Base-by-base conservation (phyloP, 352 stramenopile genomes). In the Thraustotheca clavata region DNA sequence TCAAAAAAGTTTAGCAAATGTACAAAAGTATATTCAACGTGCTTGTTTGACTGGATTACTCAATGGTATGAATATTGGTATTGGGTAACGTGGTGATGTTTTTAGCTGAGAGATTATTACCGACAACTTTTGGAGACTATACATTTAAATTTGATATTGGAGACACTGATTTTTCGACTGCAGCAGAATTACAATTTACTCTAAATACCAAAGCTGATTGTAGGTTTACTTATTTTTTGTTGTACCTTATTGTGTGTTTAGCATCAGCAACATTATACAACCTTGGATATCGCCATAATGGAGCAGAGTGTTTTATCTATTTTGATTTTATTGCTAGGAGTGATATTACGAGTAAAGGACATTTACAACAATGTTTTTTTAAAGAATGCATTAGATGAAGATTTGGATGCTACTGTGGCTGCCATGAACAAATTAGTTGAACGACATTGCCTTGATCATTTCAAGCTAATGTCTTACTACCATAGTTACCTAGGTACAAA, bases 181-280 rank as follows among this genome's bases (percentile, higher is more conserved):
- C 55, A n/a, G 68, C 79, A 2, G 81, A 73, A 0, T 31, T 83
- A 48, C 77, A 86, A 18, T 27, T 86, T 46, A 68, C 75, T 1
- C 88, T 88, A 69, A 86, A 81, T 66, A 80, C 76, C 35, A 77
- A 90, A 16, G 76, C 76, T 18, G 81, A 90, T 32, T 90, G 81
- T 90, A 69, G 18, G 32, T 11, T 2, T 20, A 1, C n/a, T n/a
- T 1, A 46, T 31, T 39, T 16, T n/a, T 61, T 24, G 6, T 49
- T 31, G 3, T 60, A 2, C 8, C 33, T 8, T 1, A 7, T 43
- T 20, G 7, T 22, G n/a, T 24, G 12, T 54, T 8, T 55, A 89
- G 79, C 81, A 59, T 77, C 79, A 1, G 69, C 77, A 3, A 85
- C 81, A 2, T 71, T 90, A 3, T 75, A 90, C 49, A 78, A 88